Percentiles rank a stretch among this genome's conserved stretches.
phyloP scores from a whole-genome alignment of 2,329 filamentous ascomycete genomes.

The Neurospora sp. region DNA sequence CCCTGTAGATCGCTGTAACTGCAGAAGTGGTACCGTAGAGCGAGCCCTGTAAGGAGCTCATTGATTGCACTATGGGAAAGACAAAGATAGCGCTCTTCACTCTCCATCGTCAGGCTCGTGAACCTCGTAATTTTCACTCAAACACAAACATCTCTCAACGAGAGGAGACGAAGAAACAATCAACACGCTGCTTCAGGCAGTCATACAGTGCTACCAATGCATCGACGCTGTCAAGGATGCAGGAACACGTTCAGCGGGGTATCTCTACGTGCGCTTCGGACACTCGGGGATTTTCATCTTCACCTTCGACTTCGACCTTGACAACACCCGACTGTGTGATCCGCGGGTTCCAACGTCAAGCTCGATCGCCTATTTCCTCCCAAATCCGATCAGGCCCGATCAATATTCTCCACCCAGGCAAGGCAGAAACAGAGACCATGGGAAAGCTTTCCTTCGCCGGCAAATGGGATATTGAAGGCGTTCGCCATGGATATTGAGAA shows the following conservation, averaged over 20 bases:
- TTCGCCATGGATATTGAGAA: neutral
- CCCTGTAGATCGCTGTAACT: neutral
- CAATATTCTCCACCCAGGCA: neutral
- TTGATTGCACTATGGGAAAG: neutral
- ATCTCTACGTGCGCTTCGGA: neutral
- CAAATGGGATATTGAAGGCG: neutral
- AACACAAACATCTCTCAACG: neutral
- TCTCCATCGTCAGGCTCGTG: neutral
- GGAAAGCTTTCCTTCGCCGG: neutral
- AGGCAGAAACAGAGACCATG: neutral
- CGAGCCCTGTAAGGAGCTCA: neutral
- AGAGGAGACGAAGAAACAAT: neutral
- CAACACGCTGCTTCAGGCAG: neutral
- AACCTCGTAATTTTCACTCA: neutral
- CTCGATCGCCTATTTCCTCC: neutral
- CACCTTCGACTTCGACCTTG: neutral
- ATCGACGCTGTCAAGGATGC: neutral
- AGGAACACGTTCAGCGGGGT: neutral
- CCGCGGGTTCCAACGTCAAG: neutral
- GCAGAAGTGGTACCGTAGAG: neutral
- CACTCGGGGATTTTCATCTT: neutral
- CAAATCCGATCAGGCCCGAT: neutral
- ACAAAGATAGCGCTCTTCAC: neutral
- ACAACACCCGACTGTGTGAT: neutral
- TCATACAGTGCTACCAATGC: neutral